A percentile compares a stretch with the other conserved stretches of the same genome.
These are phyloP conservation scores for Fraxinus cuspidata DNA, from an alignment of 257 asterid genomes.

Conservation along the genomic window DNA sequence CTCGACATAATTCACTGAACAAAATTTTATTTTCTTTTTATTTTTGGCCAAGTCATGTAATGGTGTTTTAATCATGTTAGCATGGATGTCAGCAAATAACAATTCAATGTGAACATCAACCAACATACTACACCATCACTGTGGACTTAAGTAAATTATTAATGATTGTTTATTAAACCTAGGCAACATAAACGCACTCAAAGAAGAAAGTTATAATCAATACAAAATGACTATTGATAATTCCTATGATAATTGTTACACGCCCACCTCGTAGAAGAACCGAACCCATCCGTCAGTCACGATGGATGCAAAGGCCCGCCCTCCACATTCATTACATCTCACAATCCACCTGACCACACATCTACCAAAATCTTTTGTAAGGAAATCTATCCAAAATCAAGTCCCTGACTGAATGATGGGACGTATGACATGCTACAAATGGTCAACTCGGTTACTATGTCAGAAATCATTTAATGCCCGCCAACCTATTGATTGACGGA, in stretches of 20 bases:
- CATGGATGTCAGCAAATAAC: constrained; percentile 3
- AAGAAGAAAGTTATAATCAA: not conserved
- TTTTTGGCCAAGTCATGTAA: not conserved
- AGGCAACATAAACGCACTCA: not conserved
- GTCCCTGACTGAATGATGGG: no score
- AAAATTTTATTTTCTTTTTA: not conserved
- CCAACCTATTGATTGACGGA: no score
- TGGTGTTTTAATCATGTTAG: constrained; percentile 11
- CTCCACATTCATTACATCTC: no score
- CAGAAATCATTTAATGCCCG: no score
- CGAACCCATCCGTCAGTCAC: no score
- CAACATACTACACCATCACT: not conserved
- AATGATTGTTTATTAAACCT: not conserved
- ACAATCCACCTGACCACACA: no score
- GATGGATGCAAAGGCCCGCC: no score
- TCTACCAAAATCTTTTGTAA: no score
- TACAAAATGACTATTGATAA: not conserved
- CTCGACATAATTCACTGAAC: not conserved
- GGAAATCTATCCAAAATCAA: no score
- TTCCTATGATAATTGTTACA: not conserved
- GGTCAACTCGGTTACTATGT: no score
- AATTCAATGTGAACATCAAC: constrained; percentile 4
- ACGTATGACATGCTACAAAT: no score
- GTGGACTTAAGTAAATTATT: not conserved
- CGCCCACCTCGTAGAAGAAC: no score